A percentile compares a stretch with the other conserved stretches of the same genome.
Evolutionary conservation across 75 land plant species (phyloP).

Genomic region (Sequoiadendron giganteum): DNA sequence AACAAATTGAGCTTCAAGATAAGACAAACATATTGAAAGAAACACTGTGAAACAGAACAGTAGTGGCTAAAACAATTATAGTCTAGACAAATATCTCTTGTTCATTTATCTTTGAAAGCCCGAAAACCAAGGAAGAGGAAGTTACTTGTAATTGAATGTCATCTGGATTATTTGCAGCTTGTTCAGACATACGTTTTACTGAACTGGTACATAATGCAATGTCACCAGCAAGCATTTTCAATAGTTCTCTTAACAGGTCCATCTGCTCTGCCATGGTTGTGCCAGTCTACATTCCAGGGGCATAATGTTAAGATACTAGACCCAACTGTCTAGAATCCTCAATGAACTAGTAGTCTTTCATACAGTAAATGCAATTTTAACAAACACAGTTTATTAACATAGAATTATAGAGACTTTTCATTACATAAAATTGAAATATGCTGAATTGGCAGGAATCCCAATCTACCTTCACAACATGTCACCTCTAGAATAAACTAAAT

Average conservation of each 20-base stretch:
- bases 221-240: constrained; percentile 93
- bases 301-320: neutral
- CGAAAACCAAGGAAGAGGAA: neutral
- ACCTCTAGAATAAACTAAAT: neutral
- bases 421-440: neutral
- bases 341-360: neutral
- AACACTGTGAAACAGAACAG: neutral
- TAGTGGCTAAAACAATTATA: neutral
- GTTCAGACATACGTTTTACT: constrained; percentile 76
- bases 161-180: constrained; percentile 64
- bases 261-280: constrained; percentile 86
- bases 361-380: neutral
- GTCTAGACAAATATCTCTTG: neutral
- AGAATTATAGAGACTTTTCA: neutral
- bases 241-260: constrained; percentile 80
- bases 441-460: neutral
- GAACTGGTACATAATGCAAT: constrained; percentile 83
- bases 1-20: neutral
- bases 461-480: neutral
- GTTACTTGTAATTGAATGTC: constrained; percentile 58
- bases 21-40: neutral
- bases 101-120: neutral
- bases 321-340: neutral
- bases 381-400: neutral
- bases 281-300: constrained; percentile 46